These are phyloP conservation scores for Hymenoscyphus fructigenus DNA, from an alignment of 2,329 filamentous ascomycete species.

Conservation along the genomic window DNA sequence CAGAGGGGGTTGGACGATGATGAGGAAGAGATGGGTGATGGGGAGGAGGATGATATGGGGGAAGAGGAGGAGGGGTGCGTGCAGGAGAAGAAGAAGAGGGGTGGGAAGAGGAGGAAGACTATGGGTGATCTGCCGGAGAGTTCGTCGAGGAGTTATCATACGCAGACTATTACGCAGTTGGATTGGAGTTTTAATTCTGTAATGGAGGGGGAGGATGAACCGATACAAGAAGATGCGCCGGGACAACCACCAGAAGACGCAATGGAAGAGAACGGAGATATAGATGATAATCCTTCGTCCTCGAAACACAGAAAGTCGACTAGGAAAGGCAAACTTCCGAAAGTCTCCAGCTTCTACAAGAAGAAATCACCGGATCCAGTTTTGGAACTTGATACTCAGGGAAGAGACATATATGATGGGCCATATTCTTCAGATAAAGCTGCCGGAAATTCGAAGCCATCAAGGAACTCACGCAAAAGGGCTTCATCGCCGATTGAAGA, in stretches of 20 bases:
- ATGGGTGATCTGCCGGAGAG: conserved; percentile 20
- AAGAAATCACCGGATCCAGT: neutral
- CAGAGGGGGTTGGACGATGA: conserved; percentile 11
- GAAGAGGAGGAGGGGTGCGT: conserved; percentile 21
- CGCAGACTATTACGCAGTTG: conserved; percentile 35
- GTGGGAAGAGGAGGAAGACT: conserved; percentile 29
- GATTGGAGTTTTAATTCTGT: conserved; percentile 26
- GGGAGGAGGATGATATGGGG: conserved; percentile 15
- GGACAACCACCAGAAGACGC: conserved; percentile 8
- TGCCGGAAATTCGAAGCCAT: neutral
- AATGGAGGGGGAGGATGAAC: neutral
- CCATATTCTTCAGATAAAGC: conserved; percentile 6
- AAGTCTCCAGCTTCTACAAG: conserved; percentile 3
- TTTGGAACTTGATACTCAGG: neutral
- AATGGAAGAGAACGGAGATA: conserved; percentile 9
- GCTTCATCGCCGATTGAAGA: neutral
- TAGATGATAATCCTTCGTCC: neutral
- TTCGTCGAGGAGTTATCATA: conserved; percentile 24
- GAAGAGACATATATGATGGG: conserved; percentile 4
- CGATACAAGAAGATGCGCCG: neutral
- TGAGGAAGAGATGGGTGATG: conserved; percentile 19
- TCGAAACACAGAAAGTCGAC: neutral
- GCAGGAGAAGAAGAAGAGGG: conserved; percentile 21
- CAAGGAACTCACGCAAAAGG: neutral
- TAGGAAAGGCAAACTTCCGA: conserved; percentile 1